These are phyloP conservation scores for Dactylellina cionopaga DNA, from an alignment of 2,329 filamentous ascomycete species.

Conservation along the genomic window DNA sequence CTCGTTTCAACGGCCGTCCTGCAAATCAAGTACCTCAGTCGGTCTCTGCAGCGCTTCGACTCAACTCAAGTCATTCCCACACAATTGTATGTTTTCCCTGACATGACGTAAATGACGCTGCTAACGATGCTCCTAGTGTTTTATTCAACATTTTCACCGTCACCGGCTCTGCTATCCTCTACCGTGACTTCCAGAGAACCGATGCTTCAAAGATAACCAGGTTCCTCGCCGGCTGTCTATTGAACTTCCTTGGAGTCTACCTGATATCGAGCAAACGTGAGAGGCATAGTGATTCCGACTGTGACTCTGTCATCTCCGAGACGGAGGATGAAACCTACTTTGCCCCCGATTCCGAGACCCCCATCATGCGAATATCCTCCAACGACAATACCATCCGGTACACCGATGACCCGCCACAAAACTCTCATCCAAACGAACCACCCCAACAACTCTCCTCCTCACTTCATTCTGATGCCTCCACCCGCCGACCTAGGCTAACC, in stretches of 20 bases:
- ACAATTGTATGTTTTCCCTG: constrained; percentile 71
- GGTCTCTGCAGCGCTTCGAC: constrained; percentile 87
- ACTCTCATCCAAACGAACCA: background rate
- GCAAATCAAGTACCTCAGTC: constrained; percentile 97
- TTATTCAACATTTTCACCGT: constrained; percentile 96
- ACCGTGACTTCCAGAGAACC: constrained; percentile 91
- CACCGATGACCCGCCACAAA: constrained; percentile 8
- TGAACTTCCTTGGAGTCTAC: constrained; percentile 97
- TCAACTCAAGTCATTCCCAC: constrained; percentile 98
- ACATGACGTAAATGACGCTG: background rate
- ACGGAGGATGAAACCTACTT: constrained; percentile 44
- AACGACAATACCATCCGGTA: constrained; percentile 13
- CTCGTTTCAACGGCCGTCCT: constrained; percentile 86
- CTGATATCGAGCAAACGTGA: constrained; percentile 88
- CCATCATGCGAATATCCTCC: constrained; percentile 35
- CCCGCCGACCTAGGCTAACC: constrained; percentile 8
- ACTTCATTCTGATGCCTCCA: constrained; percentile 13
- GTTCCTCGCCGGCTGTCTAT: constrained; percentile 86
- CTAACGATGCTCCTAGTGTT: constrained; percentile 64
- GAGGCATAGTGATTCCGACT: constrained; percentile 68
- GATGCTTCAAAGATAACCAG: constrained; percentile 77
- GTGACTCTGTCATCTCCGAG: constrained; percentile 60
- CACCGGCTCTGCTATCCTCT: constrained; percentile 88
- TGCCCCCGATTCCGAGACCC: constrained; percentile 17
- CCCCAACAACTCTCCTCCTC: constrained; percentile 7